A percentile compares a stretch with the other conserved stretches of the same genome.
phyloP scores from a whole-genome alignment of 768 basidiomycete genomes.

The Lactarius quietus region DNA sequence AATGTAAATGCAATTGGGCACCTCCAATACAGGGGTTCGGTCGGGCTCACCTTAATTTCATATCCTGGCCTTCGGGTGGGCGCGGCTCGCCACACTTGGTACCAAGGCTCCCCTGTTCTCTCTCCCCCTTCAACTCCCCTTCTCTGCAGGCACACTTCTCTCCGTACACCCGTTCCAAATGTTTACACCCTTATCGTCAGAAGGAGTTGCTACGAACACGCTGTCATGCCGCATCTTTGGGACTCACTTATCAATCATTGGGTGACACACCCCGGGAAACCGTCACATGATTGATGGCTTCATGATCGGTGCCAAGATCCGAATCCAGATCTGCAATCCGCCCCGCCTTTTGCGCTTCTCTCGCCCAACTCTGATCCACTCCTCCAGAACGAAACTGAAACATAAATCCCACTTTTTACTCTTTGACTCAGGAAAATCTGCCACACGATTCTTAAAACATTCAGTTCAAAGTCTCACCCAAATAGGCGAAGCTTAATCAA shows the following conservation, averaged over 20 bases:
- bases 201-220: not conserved
- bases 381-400: not conserved
- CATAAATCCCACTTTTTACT: not conserved
- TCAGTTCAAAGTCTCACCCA: not conserved
- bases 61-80: conserved; percentile 12
- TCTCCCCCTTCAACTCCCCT: not conserved
- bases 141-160: not conserved
- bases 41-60: conserved; percentile 22
- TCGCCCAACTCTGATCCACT: conserved; percentile 4
- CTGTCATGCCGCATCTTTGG: conserved; percentile 6
- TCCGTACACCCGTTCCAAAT: not conserved
- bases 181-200: conserved; percentile 3
- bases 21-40: conserved; percentile 22
- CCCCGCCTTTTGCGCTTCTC: conserved; percentile 10
- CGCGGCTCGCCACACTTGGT: not conserved
- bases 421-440: not conserved
- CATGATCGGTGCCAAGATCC: conserved; percentile 26
- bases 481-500: not conserved
- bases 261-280: conserved; percentile 23
- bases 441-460: not conserved
- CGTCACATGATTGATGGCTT: conserved; percentile 26
- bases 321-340: conserved; percentile 19
- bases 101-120: not conserved
- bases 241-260: conserved; percentile 8
- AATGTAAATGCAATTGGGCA: not conserved